Evolutionary conservation across 257 asterid genomes (phyloP).

Genomic region (Cinchona pubescens): DNA sequence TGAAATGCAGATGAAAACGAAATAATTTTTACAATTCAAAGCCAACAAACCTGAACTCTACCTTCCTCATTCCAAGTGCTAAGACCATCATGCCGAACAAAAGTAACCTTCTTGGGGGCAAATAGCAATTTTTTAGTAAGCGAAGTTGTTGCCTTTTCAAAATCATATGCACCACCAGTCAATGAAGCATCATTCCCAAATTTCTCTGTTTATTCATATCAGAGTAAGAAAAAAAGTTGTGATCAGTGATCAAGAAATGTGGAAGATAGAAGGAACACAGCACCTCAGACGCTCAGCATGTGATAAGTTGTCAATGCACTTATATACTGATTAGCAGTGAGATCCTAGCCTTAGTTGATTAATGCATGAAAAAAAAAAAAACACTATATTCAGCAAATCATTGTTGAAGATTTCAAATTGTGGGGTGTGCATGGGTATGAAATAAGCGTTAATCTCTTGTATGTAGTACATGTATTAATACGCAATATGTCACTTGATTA

Average conservation of each 20-base stretch:
- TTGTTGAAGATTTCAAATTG: too few species aligned
- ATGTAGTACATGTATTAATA: too few species aligned
- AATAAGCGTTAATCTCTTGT: too few species aligned
- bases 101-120: conserved; percentile 70
- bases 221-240: not conserved
- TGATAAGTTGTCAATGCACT: not conserved
- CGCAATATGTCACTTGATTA: too few species aligned
- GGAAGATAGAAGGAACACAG: not conserved
- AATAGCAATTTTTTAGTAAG: conserved; percentile 48
- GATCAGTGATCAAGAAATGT: too few species aligned
- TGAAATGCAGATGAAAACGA: not conserved
- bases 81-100: conserved; percentile 70
- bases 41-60: conserved; percentile 63
- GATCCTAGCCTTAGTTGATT: not conserved
- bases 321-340: not conserved
- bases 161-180: conserved; percentile 74
- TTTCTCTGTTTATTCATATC: conserved; percentile 32
- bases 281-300: not conserved
- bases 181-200: conserved; percentile 34
- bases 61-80: conserved; percentile 83
- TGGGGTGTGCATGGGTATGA: too few species aligned
- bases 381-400: not conserved
- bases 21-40: conserved; percentile 2
- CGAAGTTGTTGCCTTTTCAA: conserved; percentile 55
- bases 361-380: not conserved